Evolutionary conservation across 148 eudicot species (phyloP).

Genomic region (Nyssa sinensis): DNA sequence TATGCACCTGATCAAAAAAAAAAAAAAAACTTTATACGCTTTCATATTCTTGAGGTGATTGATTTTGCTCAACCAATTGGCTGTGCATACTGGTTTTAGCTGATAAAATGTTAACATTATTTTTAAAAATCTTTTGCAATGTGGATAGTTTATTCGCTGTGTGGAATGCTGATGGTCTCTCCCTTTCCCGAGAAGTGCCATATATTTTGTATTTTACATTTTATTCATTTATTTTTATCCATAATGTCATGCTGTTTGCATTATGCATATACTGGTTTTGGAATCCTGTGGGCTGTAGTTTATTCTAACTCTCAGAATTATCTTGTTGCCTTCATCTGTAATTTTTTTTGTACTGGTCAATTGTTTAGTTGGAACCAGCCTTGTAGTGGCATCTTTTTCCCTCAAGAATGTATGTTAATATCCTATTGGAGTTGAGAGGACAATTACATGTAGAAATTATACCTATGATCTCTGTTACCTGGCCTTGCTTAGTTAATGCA

Average conservation of each 20-base stretch:
- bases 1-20: too few relatives aligned
- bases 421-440: background rate
- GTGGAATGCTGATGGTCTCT: background rate
- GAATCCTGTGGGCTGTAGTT: background rate
- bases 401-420: background rate
- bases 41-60: background rate
- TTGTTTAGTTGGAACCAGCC: background rate
- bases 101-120: background rate
- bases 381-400: background rate
- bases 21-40: too few relatives aligned
- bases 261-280: constrained; percentile 1
- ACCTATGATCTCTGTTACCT: background rate
- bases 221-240: too few relatives aligned
- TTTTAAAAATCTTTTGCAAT: too few relatives aligned
- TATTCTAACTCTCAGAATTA: background rate
- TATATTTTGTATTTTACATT: too few relatives aligned
- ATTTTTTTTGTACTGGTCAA: too few relatives aligned
- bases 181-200: background rate
- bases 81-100: background rate
- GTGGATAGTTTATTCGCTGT: too few relatives aligned
- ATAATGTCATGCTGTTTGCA: too few relatives aligned
- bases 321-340: background rate
- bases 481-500: background rate
- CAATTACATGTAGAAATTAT: background rate
- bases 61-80: background rate